These are phyloP conservation scores for Colletotrichum simmondsii DNA, from an alignment of 2,329 filamentous ascomycete species.

Conservation along the genomic window DNA sequence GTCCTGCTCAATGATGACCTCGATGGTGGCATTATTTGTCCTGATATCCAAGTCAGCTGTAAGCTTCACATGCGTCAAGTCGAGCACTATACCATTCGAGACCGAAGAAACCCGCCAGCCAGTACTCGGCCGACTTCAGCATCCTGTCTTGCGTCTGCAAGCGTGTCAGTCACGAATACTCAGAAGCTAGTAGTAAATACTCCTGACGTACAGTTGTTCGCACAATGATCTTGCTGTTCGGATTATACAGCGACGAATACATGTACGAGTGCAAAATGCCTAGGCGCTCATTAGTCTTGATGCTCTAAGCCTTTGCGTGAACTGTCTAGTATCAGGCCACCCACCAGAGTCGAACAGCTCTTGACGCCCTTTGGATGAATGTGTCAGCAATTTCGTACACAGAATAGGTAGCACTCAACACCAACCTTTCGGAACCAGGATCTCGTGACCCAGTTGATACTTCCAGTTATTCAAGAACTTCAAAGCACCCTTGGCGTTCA, in stretches of 20 bases:
- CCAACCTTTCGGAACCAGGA: slow-evolving; percentile 73
- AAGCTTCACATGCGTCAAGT: neutral
- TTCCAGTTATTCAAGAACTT: slow-evolving; percentile 76
- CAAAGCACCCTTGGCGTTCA: slow-evolving; percentile 68
- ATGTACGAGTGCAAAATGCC: slow-evolving; percentile 78
- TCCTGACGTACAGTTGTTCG: slow-evolving; percentile 67
- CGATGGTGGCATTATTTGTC: slow-evolving; percentile 77
- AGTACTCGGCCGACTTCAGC: slow-evolving; percentile 82
- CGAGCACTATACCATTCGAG: slow-evolving; percentile 65
- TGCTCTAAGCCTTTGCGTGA: neutral
- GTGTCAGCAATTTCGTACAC: neutral
- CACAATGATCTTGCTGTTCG: slow-evolving; percentile 77
- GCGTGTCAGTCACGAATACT: slow-evolving; percentile 22
- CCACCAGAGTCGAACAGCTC: slow-evolving; percentile 75
- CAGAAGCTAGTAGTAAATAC: neutral
- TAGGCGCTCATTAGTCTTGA: slow-evolving; percentile 32
- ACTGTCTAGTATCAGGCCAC: neutral
- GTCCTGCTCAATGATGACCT: slow-evolving; percentile 73
- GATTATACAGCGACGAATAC: slow-evolving; percentile 78
- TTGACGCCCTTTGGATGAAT: slow-evolving; percentile 60
- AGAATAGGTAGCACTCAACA: neutral
- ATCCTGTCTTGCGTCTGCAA: slow-evolving; percentile 77
- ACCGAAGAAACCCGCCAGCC: slow-evolving; percentile 82
- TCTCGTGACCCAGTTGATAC: slow-evolving; percentile 76
- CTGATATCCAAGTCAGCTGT: slow-evolving; percentile 39